Evolutionary conservation across 1,284 basidiomycete species (phyloP).

Genomic region (Tranzscheliella williamsii): DNA sequence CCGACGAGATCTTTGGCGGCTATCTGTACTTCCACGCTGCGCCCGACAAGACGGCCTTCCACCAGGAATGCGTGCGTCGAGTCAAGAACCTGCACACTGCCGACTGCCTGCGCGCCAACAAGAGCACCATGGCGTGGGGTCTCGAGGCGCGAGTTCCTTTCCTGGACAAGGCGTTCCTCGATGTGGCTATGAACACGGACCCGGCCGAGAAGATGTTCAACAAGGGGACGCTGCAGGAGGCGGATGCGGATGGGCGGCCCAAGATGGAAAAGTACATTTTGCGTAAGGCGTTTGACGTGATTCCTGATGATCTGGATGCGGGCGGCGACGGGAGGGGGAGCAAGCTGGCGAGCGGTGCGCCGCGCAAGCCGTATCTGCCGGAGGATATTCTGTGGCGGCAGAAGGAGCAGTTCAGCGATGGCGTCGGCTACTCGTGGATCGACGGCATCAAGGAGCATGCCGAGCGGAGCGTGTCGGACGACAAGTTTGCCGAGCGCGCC

Average conservation of each 20-base stretch:
- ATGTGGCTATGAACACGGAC: conserved; percentile 88
- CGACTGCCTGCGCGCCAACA: conserved; percentile 98
- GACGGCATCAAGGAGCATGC: conserved; percentile 97
- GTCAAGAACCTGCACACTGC: conserved; percentile 98
- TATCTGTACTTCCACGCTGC: conserved; percentile 99
- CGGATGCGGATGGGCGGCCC: conserved; percentile 66
- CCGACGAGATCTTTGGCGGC: conserved; percentile 97
- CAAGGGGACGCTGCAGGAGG: conserved; percentile 76
- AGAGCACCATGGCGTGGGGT: conserved; percentile 99
- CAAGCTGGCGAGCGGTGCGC: conserved; percentile 4
- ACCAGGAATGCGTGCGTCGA: conserved; percentile 91
- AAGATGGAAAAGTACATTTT: conserved; percentile 77
- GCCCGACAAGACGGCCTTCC: conserved; percentile 83
- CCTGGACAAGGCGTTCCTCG: conserved; percentile 94
- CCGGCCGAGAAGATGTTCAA: conserved; percentile 86
- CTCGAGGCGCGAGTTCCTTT: conserved; percentile 98
- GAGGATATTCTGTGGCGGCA: conserved; percentile 95
- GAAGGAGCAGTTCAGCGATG: conserved; percentile 99
- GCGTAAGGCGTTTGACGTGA: conserved; percentile 91
- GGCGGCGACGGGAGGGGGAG: conserved; percentile 29
- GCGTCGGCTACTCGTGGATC: conserved; percentile 99
- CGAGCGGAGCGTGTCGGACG: conserved; percentile 75
- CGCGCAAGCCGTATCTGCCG: conserved; percentile 77
- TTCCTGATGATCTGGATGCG: conserved; percentile 73
- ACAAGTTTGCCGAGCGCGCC: conserved; percentile 73